Evolutionary conservation across 495 filamentous ascomycete genomes (phyloP).

Genomic region (Penicillium pulvis): DNA sequence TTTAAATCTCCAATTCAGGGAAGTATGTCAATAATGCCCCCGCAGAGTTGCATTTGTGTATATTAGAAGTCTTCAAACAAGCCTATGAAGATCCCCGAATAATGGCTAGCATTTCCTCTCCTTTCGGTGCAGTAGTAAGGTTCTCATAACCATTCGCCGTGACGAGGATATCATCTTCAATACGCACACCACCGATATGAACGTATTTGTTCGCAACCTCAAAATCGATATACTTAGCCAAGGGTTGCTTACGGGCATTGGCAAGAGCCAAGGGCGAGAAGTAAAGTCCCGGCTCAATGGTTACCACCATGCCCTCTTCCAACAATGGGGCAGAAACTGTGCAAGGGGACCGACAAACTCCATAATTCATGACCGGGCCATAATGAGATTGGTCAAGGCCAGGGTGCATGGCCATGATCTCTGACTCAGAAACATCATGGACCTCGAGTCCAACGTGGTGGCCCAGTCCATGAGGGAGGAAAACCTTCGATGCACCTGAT

Average conservation of each 20-base stretch:
- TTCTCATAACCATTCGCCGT: conserved; percentile 79
- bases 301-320: conserved; percentile 75
- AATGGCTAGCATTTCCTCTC: conserved; percentile 65
- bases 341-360: conserved; percentile 29
- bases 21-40: not conserved
- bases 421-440: conserved; percentile 70
- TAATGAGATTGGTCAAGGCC: conserved; percentile 24
- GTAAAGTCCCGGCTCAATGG: conserved; percentile 87
- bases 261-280: conserved; percentile 88
- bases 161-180: conserved; percentile 89
- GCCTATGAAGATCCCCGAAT: conserved; percentile 40
- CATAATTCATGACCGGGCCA: conserved; percentile 25
- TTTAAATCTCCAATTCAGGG: no score
- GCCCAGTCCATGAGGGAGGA: conserved; percentile 90
- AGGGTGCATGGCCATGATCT: conserved; percentile 42
- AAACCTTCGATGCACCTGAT: conserved; percentile 70
- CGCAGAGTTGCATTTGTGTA: not conserved
- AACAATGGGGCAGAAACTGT: conserved; percentile 48
- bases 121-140: conserved; percentile 81
- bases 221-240: conserved; percentile 74
- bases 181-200: conserved; percentile 81
- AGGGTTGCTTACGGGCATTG: conserved; percentile 65
- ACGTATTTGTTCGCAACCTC: conserved; percentile 71
- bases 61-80: not conserved
- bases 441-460: conserved; percentile 91